phyloP scores from a whole-genome alignment of 495 filamentous ascomycete genomes.

The Hypoxylon lenormandii region DNA sequence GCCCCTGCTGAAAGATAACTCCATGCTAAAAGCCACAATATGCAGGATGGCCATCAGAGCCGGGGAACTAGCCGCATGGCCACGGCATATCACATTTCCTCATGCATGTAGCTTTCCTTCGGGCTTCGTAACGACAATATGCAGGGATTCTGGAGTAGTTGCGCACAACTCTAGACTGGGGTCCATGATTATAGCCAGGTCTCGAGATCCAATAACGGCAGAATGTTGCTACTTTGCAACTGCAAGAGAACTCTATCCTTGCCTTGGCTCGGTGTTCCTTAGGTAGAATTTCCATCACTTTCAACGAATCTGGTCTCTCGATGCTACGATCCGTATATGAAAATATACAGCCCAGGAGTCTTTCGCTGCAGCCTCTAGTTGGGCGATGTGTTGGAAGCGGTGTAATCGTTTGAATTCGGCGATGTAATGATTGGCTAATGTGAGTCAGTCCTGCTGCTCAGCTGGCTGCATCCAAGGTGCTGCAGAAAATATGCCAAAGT shows the following conservation, averaged over 20 bases:
- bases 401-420: conserved; percentile 4
- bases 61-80: background rate
- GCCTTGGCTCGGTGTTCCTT: too few relatives aligned
- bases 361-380: background rate
- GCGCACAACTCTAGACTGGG: background rate
- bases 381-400: background rate
- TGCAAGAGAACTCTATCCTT: too few relatives aligned
- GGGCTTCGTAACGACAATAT: too few relatives aligned
- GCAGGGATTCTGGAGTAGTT: background rate
- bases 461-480: background rate
- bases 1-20: conserved; percentile 1
- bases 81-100: conserved; percentile 11
- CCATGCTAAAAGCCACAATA: conserved; percentile 3
- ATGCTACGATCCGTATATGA: too few relatives aligned
- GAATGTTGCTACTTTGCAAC: too few relatives aligned
- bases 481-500: conserved; percentile 11
- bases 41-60: background rate
- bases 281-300: too few relatives aligned
- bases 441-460: conserved; percentile 2
- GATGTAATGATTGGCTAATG: background rate
- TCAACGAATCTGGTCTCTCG: too few relatives aligned
- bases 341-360: too few relatives aligned
- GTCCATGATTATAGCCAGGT: background rate
- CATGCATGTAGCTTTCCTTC: background rate
- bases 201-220: too few relatives aligned